Conservation (phyloP, 176 grass and related monocot genomes). For the Saccharum spontaneum region DNA sequence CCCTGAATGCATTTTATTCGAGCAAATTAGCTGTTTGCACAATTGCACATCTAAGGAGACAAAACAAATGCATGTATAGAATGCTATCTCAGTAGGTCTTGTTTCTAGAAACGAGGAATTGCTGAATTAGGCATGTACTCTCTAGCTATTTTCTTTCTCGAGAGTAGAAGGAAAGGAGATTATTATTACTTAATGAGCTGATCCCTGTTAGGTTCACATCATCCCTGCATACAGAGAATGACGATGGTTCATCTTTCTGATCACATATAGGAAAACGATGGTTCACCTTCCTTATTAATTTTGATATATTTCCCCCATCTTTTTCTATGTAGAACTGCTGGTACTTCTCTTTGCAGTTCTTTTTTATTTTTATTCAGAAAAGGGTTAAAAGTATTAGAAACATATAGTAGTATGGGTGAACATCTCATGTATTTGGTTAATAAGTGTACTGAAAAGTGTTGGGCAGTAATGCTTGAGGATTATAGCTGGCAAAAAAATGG, state of each 20-base stretch:
- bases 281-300: no score
- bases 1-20: not conserved
- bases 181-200: not conserved
- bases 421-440: not conserved
- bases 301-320: no score
- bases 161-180: not conserved
- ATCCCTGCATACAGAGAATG: no score
- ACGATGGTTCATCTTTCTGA: not conserved
- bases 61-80: not conserved
- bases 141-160: not conserved
- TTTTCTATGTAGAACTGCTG: no score
- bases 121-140: not conserved
- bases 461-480: not conserved
- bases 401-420: no score
- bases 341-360: no score
- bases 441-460: not conserved
- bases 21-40: not conserved
- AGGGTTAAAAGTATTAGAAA: no score
- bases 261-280: not conserved
- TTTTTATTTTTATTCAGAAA: no score
- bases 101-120: not conserved
- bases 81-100: not conserved
- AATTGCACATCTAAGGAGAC: not conserved
- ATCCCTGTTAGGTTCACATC: no score
- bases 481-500: not conserved